A percentile compares a stretch with the other conserved stretches of the same genome.
Evolutionary conservation across 2,329 filamentous ascomycete genomes (phyloP).

Genomic region (Scytalidium lignicola): DNA sequence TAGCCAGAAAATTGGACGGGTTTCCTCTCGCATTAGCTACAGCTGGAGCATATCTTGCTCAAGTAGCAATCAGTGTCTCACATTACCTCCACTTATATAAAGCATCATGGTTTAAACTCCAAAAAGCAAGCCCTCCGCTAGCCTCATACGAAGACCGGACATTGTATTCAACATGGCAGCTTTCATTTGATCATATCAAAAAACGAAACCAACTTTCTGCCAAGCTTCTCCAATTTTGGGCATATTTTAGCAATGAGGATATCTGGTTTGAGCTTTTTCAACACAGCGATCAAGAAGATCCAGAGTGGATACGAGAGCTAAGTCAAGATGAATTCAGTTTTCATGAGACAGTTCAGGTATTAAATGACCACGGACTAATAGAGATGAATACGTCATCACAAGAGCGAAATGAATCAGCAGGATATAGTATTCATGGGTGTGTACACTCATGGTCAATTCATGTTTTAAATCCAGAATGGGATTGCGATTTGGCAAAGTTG

Average conservation of each 20-base stretch:
- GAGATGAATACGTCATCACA: conserved; percentile 14
- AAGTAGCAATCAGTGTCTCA: conserved; percentile 35
- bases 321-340: conserved; percentile 18
- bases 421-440: conserved; percentile 9
- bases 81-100: conserved; percentile 36
- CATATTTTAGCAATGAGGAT: conserved; percentile 38
- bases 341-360: conserved; percentile 23
- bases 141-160: conserved; percentile 32
- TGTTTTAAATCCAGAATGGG: conserved; percentile 4
- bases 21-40: conserved; percentile 41
- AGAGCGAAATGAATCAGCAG: conserved; percentile 3
- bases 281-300: conserved; percentile 14
- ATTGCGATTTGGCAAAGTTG: conserved; percentile 11
- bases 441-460: conserved; percentile 9
- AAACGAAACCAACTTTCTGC: conserved; percentile 20
- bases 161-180: conserved; percentile 33
- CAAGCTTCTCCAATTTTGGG: conserved; percentile 34
- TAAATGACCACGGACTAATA: conserved; percentile 24
- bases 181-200: conserved; percentile 34
- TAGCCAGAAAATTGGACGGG: conserved; percentile 31
- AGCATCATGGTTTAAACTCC: conserved; percentile 32
- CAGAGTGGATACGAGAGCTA: conserved; percentile 15
- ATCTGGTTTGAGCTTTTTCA: conserved; percentile 39
- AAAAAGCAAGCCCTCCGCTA: conserved; percentile 28
- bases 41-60: conserved; percentile 39